Evolutionary conservation across 495 filamentous ascomycete species (phyloP), one percentile per base, ranked within the genome.

Genomic region (Ramalina intermedia): DNA sequence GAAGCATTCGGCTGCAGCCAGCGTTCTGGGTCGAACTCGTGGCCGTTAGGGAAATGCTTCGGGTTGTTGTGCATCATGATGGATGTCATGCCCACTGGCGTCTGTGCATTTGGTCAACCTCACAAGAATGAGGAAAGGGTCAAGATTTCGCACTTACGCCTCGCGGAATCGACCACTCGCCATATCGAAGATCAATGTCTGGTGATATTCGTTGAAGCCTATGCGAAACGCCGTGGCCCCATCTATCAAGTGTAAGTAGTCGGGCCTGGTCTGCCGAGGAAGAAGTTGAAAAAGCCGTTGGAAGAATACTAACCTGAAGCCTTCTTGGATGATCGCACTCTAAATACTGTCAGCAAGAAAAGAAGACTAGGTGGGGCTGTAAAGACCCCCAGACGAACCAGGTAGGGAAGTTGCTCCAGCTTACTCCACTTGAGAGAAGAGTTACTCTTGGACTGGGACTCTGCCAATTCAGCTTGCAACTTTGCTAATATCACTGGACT

Each of bases 341-440:
- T 53, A 7, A 9, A 33, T 7, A 33, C 8, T 11, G 12, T 33
- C 8, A 33, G 29, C 29, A 33, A 33, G 29, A 13, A 33, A 2
- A 9, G 5, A 11, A 33, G 29, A 33, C 29, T 33, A 3, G 7
- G 2, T 33, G 7, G 29, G 29, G 29, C 29, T 33, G 7, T 1
- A 33, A 33, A 33, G 29, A 33, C 29, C 5, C 29, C 2, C 29
- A 13, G 8, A 36, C 50, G 8, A 18, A 48, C 50, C 7, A 58
- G 49, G 50, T 73, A 76, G 1, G 73, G 69, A 1, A 71, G 66
- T 47, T 69, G 54, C 46, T 71, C 69, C 0, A 71, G 63, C 18
- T 61, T 48, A 6, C 50, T 49, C 66, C 60, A 65, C 27, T 51
- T 56, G 5, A 63, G 54, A 4, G 16, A 24, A 5, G 48, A 29